phyloP scores from a whole-genome alignment of 2,329 filamentous ascomycete genomes.

The Ambrosiella cleistominuta region DNA sequence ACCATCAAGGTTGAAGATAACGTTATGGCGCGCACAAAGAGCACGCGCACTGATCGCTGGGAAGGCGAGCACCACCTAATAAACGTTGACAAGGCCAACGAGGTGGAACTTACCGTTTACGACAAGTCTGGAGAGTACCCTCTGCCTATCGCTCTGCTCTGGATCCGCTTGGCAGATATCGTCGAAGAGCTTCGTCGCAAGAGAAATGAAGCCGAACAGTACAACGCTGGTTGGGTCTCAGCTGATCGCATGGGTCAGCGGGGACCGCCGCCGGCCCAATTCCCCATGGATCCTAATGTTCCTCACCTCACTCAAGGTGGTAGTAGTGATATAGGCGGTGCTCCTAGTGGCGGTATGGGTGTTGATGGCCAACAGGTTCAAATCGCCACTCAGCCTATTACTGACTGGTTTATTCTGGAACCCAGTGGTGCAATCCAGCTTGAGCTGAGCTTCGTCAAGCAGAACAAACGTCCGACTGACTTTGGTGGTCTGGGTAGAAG shows the following conservation, averaged over 20 bases:
- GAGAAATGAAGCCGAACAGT: slow-evolving; percentile 91
- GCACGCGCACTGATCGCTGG: slow-evolving; percentile 78
- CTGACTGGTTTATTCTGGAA: slow-evolving; percentile 94
- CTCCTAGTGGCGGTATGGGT: slow-evolving; percentile 25
- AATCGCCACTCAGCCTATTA: slow-evolving; percentile 47
- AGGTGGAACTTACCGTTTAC: slow-evolving; percentile 94
- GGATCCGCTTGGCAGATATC: slow-evolving; percentile 93
- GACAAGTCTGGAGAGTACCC: slow-evolving; percentile 85
- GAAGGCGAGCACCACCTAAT: slow-evolving; percentile 80
- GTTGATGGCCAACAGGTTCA: slow-evolving; percentile 24
- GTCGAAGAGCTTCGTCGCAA: slow-evolving; percentile 94
- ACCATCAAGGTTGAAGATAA: slow-evolving; percentile 94
- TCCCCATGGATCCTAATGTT: slow-evolving; percentile 35
- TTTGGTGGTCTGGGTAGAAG: slow-evolving; percentile 85
- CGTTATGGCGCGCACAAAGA: slow-evolving; percentile 71
- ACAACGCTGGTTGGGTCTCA: slow-evolving; percentile 88
- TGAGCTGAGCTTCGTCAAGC: slow-evolving; percentile 81
- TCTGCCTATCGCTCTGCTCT: slow-evolving; percentile 83
- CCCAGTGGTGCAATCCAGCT: slow-evolving; percentile 85
- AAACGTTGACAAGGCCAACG: slow-evolving; percentile 94
- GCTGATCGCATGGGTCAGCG: slow-evolving; percentile 76
- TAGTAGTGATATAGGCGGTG: slow-evolving; percentile 20
- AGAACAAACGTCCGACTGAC: slow-evolving; percentile 68
- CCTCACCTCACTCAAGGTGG: slow-evolving; percentile 17
- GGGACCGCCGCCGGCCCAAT: slow-evolving; percentile 32